Percentiles rank a stretch among this genome's conserved stretches.
Conservation (phyloP, 2,329 filamentous ascomycete genomes). For the Trichophyton benhamiae region DNA sequence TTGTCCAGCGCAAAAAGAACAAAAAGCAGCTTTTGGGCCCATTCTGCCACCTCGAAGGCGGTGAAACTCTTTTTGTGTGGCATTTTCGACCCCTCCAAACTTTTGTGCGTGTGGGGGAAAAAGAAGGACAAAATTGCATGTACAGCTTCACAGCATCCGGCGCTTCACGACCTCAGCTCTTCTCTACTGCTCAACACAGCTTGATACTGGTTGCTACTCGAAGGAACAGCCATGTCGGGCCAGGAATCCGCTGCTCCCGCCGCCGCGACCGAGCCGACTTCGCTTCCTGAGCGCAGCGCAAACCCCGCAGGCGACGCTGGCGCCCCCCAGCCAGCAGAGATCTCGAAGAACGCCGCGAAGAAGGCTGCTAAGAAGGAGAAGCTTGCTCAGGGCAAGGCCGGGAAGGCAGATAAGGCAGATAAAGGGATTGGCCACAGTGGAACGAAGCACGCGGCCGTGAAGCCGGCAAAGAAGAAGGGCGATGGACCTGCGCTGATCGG, state of each 20-base stretch:
- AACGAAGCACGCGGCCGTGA: conserved; percentile 32
- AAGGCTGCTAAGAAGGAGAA: conserved; percentile 39
- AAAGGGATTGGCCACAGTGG: conserved; percentile 34
- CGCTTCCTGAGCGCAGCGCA: conserved; percentile 29
- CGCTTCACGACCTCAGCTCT: no score
- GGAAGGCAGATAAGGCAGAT: conserved; percentile 21
- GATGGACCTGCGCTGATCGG: conserved; percentile 61
- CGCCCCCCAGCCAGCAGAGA: conserved; percentile 20
- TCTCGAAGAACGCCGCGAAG: conserved; percentile 34
- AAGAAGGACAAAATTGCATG: not conserved
- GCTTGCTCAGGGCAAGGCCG: conserved; percentile 31
- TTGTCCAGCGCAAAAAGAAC: not conserved
- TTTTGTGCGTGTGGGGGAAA: not conserved
- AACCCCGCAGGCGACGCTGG: conserved; percentile 24
- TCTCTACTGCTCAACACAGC: no score
- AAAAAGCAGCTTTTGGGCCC: not conserved
- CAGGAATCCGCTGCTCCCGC: conserved; percentile 9
- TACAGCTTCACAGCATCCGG: no score
- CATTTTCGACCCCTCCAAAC: conserved; percentile 5
- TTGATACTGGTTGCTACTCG: not conserved
- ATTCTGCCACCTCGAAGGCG: conserved; percentile 31
- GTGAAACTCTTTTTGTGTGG: conserved; percentile 18
- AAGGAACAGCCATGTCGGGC: conserved; percentile 10
- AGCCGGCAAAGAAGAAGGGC: conserved; percentile 41
- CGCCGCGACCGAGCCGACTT: conserved; percentile 19